Evolutionary conservation across 148 eudicot genomes (phyloP).

Genomic region (Camellia japonica): DNA sequence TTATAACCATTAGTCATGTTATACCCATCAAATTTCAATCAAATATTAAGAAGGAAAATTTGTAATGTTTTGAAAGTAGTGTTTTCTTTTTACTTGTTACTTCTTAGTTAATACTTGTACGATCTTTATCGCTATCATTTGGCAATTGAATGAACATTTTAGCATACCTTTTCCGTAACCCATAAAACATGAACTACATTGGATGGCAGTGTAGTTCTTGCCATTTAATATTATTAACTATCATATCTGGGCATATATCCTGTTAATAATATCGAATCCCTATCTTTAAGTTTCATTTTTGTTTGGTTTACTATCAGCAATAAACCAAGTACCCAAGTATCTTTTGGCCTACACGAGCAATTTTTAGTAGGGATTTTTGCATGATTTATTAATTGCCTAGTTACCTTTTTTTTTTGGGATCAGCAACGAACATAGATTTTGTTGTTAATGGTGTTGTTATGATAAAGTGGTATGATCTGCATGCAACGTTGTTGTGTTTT

Average conservation of each 20-base stretch:
- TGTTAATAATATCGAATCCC: background rate
- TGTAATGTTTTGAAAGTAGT: background rate
- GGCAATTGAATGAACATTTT: background rate
- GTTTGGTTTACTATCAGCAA: background rate
- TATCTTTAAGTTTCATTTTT: background rate
- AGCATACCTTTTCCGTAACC: background rate
- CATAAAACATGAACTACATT: background rate
- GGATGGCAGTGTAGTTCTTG: background rate
- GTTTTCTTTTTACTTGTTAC: background rate
- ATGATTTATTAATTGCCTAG: background rate
- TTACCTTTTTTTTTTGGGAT: no score
- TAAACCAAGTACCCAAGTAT: background rate
- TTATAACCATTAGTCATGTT: background rate
- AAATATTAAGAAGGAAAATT: background rate
- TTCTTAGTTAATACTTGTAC: background rate
- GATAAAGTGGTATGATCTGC: background rate
- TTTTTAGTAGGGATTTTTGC: background rate
- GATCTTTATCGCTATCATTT: no score
- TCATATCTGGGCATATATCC: background rate
- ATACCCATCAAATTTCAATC: background rate
- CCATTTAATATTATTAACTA: background rate
- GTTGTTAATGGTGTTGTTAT: no score
- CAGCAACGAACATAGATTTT: no score
- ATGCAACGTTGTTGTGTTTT: constrained; percentile 20
- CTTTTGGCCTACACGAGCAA: background rate